These are phyloP conservation scores for Pseudotsuga menziesii DNA, from an alignment of 75 land plant species.

Conservation along the genomic window DNA sequence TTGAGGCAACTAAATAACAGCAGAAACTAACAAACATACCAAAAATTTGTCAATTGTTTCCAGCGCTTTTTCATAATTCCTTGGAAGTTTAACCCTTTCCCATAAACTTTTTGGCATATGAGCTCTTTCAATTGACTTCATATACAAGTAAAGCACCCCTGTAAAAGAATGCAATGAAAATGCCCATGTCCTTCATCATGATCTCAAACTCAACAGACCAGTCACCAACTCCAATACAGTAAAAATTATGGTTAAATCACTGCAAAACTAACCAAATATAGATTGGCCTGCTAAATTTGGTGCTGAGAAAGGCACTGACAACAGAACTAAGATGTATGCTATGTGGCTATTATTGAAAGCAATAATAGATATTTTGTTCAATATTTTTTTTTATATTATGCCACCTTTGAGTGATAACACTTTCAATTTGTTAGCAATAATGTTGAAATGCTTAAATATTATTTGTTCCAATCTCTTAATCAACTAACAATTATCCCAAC, in stretches of 20 bases:
- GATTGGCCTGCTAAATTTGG: not conserved
- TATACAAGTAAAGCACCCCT: constrained; percentile 90
- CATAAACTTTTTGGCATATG: constrained; percentile 89
- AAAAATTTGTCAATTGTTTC: constrained; percentile 83
- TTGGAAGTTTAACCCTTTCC: constrained; percentile 90
- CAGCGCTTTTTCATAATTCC: constrained; percentile 84
- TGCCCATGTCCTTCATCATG: not conserved
- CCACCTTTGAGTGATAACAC: no score
- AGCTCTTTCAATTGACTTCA: constrained; percentile 97
- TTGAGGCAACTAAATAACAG: not conserved
- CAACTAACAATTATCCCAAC: no score
- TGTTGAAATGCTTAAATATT: no score
- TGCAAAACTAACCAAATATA: not conserved
- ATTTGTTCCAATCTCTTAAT: no score
- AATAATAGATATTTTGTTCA: no score
- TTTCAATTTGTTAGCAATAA: no score
- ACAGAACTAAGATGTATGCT: no score
- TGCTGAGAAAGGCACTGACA: no score
- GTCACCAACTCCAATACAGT: not conserved
- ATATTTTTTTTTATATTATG: no score
- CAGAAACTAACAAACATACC: constrained; percentile 30
- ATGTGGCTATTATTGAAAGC: no score
- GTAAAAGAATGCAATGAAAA: constrained; percentile 8
- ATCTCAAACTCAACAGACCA: not conserved
- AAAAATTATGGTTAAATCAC: not conserved